phyloP scores from a whole-genome alignment of 1,139 yeast species.

The Lodderomyces orthopsilosis region DNA sequence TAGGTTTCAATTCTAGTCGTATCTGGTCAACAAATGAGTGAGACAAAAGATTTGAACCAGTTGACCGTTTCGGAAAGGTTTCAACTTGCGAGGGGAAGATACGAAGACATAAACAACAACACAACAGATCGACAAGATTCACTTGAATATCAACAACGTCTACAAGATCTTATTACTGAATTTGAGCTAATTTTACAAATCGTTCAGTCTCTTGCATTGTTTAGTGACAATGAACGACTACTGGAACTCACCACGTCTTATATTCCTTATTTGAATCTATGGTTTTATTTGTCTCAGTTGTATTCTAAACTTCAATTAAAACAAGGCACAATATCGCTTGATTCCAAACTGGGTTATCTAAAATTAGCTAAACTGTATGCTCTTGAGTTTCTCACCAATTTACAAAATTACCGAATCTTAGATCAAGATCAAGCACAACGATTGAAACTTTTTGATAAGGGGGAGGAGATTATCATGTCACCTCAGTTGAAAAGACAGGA shows the following conservation, averaged over 20 bases:
- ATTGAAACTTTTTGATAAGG: slow-evolving; percentile 38
- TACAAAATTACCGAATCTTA: slow-evolving; percentile 42
- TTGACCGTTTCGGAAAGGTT: slow-evolving; percentile 23
- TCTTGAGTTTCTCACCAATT: slow-evolving; percentile 42
- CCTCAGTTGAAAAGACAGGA: slow-evolving; percentile 62
- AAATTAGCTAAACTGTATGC: slow-evolving; percentile 38
- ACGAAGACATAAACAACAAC: slow-evolving; percentile 9
- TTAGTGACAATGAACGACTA: slow-evolving; percentile 59
- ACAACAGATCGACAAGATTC: slow-evolving; percentile 26
- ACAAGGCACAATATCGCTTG: slow-evolving; percentile 13
- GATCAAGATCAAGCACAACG: slow-evolving; percentile 35
- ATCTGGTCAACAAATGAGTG: not conserved
- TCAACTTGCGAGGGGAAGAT: slow-evolving; percentile 14
- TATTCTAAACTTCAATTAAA: slow-evolving; percentile 14
- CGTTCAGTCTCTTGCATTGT: slow-evolving; percentile 38
- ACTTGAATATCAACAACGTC: slow-evolving; percentile 21
- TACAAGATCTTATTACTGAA: slow-evolving; percentile 24
- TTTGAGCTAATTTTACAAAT: slow-evolving; percentile 27
- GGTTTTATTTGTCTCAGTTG: slow-evolving; percentile 50
- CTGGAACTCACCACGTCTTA: slow-evolving; percentile 58
- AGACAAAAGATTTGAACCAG: slow-evolving; percentile 10
- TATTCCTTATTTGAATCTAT: slow-evolving; percentile 51
- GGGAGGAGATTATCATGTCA: slow-evolving; percentile 30
- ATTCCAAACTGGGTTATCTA: slow-evolving; percentile 39
- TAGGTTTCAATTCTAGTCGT: not conserved